Evolutionary conservation across 805 yeast genomes (phyloP).

Genomic region (Kazachstania psychrophila): DNA sequence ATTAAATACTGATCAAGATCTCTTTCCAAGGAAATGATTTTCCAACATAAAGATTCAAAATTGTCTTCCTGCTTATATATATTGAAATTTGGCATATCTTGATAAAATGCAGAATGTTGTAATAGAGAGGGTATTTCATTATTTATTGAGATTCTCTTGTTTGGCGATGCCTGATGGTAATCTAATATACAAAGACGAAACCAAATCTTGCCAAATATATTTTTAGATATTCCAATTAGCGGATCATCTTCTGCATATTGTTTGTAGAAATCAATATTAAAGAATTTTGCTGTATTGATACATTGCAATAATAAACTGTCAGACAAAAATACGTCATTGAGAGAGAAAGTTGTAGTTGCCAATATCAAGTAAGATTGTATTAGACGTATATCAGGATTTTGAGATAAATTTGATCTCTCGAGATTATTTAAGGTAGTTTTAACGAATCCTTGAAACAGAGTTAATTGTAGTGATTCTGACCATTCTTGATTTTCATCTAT

Average conservation of each 20-base stretch:
- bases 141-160: conserved; percentile 15
- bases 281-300: conserved; percentile 19
- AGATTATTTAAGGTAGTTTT: conserved; percentile 12
- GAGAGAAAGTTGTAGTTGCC: conserved; percentile 19
- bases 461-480: conserved; percentile 13
- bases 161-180: conserved; percentile 21
- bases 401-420: conserved; percentile 13
- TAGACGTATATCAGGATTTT: conserved; percentile 21
- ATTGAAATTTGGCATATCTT: conserved; percentile 19
- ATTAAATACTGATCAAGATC: conserved; percentile 20
- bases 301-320: conserved; percentile 19
- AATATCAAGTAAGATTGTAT: conserved; percentile 22
- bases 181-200: conserved; percentile 21
- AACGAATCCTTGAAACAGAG: conserved; percentile 11
- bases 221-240: conserved; percentile 15
- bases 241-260: conserved; percentile 19
- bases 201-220: conserved; percentile 24
- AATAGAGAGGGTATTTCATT: conserved; percentile 21
- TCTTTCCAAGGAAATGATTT: conserved; percentile 26
- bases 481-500: conserved; percentile 6
- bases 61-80: conserved; percentile 22
- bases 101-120: conserved; percentile 22
- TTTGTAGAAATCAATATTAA: conserved; percentile 17
- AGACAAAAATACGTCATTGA: conserved; percentile 7
- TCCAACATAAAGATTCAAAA: conserved; percentile 26